A percentile compares a stretch with the other conserved stretches of the same genome.
Conservation (phyloP, 306 rosid species). For the Vigna angularis region DNA sequence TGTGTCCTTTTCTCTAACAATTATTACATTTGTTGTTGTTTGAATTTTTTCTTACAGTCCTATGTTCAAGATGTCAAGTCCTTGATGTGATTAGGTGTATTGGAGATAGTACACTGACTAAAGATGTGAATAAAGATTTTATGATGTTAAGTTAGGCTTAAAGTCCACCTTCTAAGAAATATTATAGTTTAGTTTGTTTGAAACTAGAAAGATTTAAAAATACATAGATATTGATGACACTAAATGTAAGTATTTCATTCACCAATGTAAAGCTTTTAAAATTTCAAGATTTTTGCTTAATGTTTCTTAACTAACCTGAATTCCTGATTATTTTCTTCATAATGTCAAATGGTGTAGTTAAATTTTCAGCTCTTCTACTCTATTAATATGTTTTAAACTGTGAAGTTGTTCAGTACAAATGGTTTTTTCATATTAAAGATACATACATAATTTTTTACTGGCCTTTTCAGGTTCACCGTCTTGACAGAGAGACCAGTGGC, state of each 20-base stretch:
- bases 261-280: conserved; percentile 28
- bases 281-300: conserved; percentile 5
- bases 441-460: background rate
- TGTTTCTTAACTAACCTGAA: conserved; percentile 12
- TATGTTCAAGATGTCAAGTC: too few relatives aligned
- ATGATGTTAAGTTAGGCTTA: too few relatives aligned
- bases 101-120: too few relatives aligned
- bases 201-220: too few relatives aligned
- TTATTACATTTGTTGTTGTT: too few relatives aligned
- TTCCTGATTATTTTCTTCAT: conserved; percentile 15
- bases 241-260: background rate
- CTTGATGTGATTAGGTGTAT: too few relatives aligned
- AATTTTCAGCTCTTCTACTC: conserved; percentile 9
- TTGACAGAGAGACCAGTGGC: conserved; percentile 93
- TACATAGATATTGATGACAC: too few relatives aligned
- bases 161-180: too few relatives aligned
- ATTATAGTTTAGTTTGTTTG: too few relatives aligned
- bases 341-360: background rate
- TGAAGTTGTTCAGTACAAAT: conserved; percentile 13
- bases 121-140: too few relatives aligned
- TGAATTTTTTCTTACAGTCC: too few relatives aligned
- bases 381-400: conserved; percentile 14
- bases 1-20: too few relatives aligned
- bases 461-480: conserved; percentile 82
- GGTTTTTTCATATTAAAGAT: conserved; percentile 24